These are phyloP conservation scores for Ampelocalamus luodianensis DNA, from an alignment of 176 grass and related monocot species.

Conservation along the genomic window DNA sequence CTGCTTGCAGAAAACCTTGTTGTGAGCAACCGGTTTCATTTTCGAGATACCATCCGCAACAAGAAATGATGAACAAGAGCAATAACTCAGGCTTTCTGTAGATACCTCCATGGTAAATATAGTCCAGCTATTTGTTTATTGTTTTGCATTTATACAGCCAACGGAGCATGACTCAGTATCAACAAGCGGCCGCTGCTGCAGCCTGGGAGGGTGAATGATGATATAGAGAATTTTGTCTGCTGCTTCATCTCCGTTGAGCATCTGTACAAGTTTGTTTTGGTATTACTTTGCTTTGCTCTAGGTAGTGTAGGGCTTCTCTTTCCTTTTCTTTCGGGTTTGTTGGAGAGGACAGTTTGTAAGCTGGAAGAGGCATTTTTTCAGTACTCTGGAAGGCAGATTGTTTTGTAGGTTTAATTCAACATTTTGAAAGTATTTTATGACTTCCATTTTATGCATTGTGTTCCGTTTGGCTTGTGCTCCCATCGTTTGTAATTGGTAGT, in stretches of 20 bases:
- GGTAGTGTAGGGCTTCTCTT: slow-evolving; percentile 50
- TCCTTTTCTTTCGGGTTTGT: slow-evolving; percentile 18
- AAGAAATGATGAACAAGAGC: slow-evolving; percentile 53
- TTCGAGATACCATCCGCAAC: slow-evolving; percentile 45
- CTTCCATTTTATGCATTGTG: slow-evolving; percentile 1
- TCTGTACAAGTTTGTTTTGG: slow-evolving; percentile 55
- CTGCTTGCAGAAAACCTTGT: slow-evolving; percentile 76
- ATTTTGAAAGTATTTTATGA: slow-evolving; percentile 41
- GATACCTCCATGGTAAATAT: slow-evolving; percentile 96
- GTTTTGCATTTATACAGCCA: slow-evolving; percentile 68
- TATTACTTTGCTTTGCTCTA: slow-evolving; percentile 45
- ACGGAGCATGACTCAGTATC: slow-evolving; percentile 25
- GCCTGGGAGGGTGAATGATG: slow-evolving; percentile 14
- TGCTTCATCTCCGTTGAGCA: slow-evolving; percentile 44
- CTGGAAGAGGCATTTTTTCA: slow-evolving; percentile 62
- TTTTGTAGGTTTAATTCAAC: slow-evolving; percentile 49
- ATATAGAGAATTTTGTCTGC: slow-evolving; percentile 43
- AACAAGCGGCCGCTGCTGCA: slow-evolving; percentile 16
- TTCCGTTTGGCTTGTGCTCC: slow-evolving; percentile 9
- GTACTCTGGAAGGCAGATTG: slow-evolving; percentile 61
- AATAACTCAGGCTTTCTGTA: slow-evolving; percentile 69
- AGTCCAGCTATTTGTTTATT: slow-evolving; percentile 80
- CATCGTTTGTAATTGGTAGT: background rate
- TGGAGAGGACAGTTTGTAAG: slow-evolving; percentile 43
- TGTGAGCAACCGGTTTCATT: slow-evolving; percentile 73